Evolutionary conservation across 805 yeast species (phyloP), one percentile per base, ranked within the genome.

Genomic region (Suhomyces sp.): DNA sequence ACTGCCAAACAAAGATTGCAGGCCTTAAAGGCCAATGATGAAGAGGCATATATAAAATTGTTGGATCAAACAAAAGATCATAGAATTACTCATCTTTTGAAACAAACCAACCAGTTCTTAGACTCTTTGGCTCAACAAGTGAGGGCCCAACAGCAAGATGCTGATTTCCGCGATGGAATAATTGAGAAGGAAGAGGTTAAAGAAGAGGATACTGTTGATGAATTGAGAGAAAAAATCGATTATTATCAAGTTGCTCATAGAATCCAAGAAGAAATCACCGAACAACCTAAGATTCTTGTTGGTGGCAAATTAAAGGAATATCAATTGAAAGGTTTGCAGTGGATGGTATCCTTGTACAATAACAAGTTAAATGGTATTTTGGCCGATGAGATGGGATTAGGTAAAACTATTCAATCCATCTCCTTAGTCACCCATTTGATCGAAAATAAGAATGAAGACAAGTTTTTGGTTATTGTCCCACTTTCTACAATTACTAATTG

Each of bases 1-100:
- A 84, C 81, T 19, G 95, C 95, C n/a, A 84, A 81, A 53, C 90
- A 83, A 56, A 83, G 95, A 76, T 74, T 85, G 61, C 88, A 82
- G 52, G 93, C 93, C 19, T 76, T 85, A 69, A 83, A 82, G 58
- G 85, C 90, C 12, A 84, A 85, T 56, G 95, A 85, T 66, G 95
- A 85, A 60, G 95, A 85, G 54, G 93, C 93, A 2, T 85, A 85
- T 65, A 74, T 85, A 56, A 84, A 84, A 54, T 74, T 85, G 52
- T 72, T 85, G 57, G 93, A 85, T 56, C 88, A 84, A 60, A 85
- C 95, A 3, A 85, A 85, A 57, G 95, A 85, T 63, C 84, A 87
- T 26, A 78, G 95, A 75, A 81, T 85, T 49, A 84, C 93, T 1
- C 95, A 85, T 60, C 70, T 85, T 56, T 73, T 85, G 56, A 82